Evolutionary conservation across 1,284 basidiomycete genomes (phyloP).

Genomic region (Dichomitus squalens): DNA sequence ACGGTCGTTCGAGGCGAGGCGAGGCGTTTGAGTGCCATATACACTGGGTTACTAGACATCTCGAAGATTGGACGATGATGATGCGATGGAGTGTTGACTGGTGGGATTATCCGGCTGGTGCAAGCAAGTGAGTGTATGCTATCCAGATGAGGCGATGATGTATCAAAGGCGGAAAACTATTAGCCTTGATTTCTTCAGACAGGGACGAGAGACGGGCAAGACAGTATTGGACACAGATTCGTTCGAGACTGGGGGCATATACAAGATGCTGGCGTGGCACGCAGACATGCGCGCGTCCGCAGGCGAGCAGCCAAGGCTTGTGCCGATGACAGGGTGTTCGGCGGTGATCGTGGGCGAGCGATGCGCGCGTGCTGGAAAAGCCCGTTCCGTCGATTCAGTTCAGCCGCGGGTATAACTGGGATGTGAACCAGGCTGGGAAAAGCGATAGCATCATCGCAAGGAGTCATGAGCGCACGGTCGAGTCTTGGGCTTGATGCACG

Average conservation of each 20-base stretch:
- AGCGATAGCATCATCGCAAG: not conserved
- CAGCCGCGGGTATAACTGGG: not conserved
- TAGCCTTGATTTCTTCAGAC: constrained; percentile 23
- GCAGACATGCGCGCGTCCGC: not conserved
- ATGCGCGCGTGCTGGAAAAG: not conserved
- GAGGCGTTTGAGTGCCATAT: not conserved
- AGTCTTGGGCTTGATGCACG: not conserved
- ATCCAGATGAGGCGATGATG: constrained; percentile 2
- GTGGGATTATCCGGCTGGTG: constrained; percentile 9
- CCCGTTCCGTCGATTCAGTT: not conserved
- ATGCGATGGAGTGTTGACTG: constrained; percentile 1
- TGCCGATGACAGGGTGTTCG: not conserved
- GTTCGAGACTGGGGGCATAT: not conserved
- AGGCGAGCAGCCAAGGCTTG: not conserved
- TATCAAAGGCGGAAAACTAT: constrained; percentile 25
- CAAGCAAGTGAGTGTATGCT: constrained; percentile 3
- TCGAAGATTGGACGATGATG: not conserved
- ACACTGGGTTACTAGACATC: not conserved
- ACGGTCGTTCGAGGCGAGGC: not conserved
- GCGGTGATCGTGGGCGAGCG: not conserved
- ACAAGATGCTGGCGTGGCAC: constrained; percentile 1
- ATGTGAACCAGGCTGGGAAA: not conserved
- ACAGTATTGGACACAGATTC: not conserved
- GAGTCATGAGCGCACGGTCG: not conserved
- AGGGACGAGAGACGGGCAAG: not conserved